A percentile compares a stretch with the other conserved stretches of the same genome.
phyloP scores from a whole-genome alignment of 176 grass and related monocot genomes.

The Avena eriantha region DNA sequence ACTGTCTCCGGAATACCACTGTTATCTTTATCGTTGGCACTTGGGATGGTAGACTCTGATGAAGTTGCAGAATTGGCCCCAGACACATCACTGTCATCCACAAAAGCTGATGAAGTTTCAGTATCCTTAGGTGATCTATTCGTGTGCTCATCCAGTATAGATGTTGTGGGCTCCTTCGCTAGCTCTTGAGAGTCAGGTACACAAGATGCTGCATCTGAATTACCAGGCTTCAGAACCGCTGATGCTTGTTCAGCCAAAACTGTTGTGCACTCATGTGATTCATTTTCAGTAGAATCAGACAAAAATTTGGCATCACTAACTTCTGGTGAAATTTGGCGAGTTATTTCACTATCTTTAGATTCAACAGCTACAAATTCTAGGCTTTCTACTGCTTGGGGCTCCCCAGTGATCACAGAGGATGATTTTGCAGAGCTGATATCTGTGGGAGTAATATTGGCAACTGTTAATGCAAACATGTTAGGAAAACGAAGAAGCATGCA shows the following conservation, averaged over 20 bases:
- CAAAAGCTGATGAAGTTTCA: constrained; percentile 28
- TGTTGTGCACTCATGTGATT: neutral
- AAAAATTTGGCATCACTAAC: constrained; percentile 33
- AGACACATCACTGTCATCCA: constrained; percentile 25
- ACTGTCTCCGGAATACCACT: constrained; percentile 35
- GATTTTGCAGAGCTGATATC: constrained; percentile 30
- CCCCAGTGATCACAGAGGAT: constrained; percentile 29
- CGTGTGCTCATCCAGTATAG: constrained; percentile 34
- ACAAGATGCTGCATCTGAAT: constrained; percentile 30
- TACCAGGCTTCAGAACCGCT: constrained; percentile 15
- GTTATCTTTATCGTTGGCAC: constrained; percentile 39
- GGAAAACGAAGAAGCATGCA: neutral
- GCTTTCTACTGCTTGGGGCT: constrained; percentile 26
- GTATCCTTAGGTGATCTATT: constrained; percentile 10
- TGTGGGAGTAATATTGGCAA: constrained; percentile 24
- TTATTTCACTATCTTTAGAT: constrained; percentile 32
- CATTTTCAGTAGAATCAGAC: constrained; percentile 43
- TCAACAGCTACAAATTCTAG: constrained; percentile 16
- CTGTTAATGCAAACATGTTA: constrained; percentile 47
- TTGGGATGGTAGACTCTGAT: constrained; percentile 38
- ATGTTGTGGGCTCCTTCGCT: constrained; percentile 32
- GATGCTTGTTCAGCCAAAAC: constrained; percentile 41
- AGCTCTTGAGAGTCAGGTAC: constrained; percentile 36
- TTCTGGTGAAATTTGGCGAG: constrained; percentile 24
- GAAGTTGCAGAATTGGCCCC: constrained; percentile 33